phyloP scores from a whole-genome alignment of 306 rosid species.

The Cyclanthera cordifolia region DNA sequence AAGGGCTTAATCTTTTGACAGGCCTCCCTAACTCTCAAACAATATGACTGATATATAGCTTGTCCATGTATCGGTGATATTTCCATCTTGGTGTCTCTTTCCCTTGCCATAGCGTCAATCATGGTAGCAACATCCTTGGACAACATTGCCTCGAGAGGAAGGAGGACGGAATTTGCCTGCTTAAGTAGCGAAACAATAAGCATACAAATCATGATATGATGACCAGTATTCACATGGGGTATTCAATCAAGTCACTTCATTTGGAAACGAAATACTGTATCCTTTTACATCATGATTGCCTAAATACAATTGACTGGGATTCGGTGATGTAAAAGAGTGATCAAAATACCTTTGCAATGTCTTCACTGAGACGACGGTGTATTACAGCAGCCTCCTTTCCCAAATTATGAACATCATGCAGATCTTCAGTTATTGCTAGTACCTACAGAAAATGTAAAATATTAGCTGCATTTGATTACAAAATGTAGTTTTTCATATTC shows the following conservation, averaged over 20 bases:
- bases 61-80: constrained; percentile 85
- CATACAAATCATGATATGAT: constrained; percentile 19
- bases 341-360: constrained; percentile 61
- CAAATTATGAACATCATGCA: constrained; percentile 75
- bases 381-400: constrained; percentile 86
- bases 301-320: not conserved
- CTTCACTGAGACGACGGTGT: constrained; percentile 71
- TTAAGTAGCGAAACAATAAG: constrained; percentile 23
- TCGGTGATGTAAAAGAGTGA: constrained; percentile 2
- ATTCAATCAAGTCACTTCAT: not conserved
- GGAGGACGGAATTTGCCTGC: constrained; percentile 73
- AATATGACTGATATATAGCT: constrained; percentile 88
- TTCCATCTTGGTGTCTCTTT: constrained; percentile 65
- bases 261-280: not conserved
- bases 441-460: constrained; percentile 35
- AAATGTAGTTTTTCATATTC: not conserved
- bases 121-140: constrained; percentile 87
- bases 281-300: not conserved
- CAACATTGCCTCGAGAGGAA: constrained; percentile 82
- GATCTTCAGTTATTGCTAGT: constrained; percentile 82
- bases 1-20: constrained; percentile 62
- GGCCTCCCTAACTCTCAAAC: constrained; percentile 66
- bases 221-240: not conserved
- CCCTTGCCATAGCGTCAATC: constrained; percentile 68
- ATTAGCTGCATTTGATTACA: constrained; percentile 1